phyloP scores from a whole-genome alignment of 164 flowering plant species.

The Vitis vinifera region ASM3070453v1 NC_081819.1:12842501-12843000 shows the following conservation, averaged over 20 bases:
- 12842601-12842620: slow-evolving; percentile 44
- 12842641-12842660: slow-evolving; percentile 80
- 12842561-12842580: slow-evolving; percentile 79
- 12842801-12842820: slow-evolving; percentile 55
- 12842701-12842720: slow-evolving; percentile 42
- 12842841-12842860: slow-evolving; percentile 19
- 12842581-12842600: slow-evolving; percentile 75
- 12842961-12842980: slow-evolving; percentile 72
- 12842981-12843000: slow-evolving; percentile 72
- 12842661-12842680: slow-evolving; percentile 58
- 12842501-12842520: slow-evolving; percentile 63
- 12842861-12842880: slow-evolving; percentile 38
- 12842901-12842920: slow-evolving; percentile 70
- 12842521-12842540: slow-evolving; percentile 79
- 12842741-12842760: slow-evolving; percentile 62
- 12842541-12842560: slow-evolving; percentile 68
- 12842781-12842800: slow-evolving; percentile 60
- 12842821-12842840: slow-evolving; percentile 39
- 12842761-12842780: slow-evolving; percentile 73
- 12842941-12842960: slow-evolving; percentile 76
- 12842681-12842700: slow-evolving; percentile 44
- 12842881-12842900: slow-evolving; percentile 82
- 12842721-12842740: slow-evolving; percentile 13
- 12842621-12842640: slow-evolving; percentile 66
- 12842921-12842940: slow-evolving; percentile 82